Percentiles rank a stretch among this genome's conserved stretches.
These are phyloP conservation scores for Neurospora sp. DNA, from an alignment of 495 filamentous ascomycete genomes.

Conservation along the genomic window DNA sequence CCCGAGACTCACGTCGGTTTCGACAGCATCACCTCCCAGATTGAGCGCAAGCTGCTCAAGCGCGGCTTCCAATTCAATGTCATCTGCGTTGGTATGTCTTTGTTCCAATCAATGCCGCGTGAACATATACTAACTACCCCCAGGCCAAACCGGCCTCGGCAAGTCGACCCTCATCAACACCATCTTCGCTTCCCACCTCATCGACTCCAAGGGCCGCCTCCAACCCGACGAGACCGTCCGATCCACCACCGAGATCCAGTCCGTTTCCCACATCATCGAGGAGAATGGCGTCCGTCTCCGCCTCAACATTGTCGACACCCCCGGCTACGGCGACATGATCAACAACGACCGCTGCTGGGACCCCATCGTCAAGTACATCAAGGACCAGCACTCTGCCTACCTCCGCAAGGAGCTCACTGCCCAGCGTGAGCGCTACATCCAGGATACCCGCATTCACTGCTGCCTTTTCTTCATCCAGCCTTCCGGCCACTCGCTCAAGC, in stretches of 20 bases:
- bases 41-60: constrained; percentile 98
- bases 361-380: constrained; percentile 99
- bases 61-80: constrained; percentile 99
- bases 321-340: constrained; percentile 96
- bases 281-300: constrained; percentile 98
- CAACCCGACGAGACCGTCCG: constrained; percentile 86
- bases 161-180: constrained; percentile 99
- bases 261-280: constrained; percentile 97
- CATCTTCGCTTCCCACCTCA: constrained; percentile 98
- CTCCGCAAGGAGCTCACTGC: constrained; percentile 99
- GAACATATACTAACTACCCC: constrained; percentile 1
- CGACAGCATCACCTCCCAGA: constrained; percentile 97
- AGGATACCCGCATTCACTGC: constrained; percentile 98
- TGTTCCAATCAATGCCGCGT: neutral
- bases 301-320: constrained; percentile 94
- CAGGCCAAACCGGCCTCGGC: constrained; percentile 95
- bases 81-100: constrained; percentile 91
- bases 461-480: constrained; percentile 99
- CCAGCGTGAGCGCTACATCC: constrained; percentile 97
- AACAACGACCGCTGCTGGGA: constrained; percentile 99
- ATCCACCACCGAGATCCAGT: constrained; percentile 94
- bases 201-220: constrained; percentile 94
- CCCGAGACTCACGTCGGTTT: constrained; percentile 98
- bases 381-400: constrained; percentile 99
- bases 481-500: constrained; percentile 93